phyloP scores from a whole-genome alignment of 805 yeast species.

The Saccharomycopsis selenospora region DNA sequence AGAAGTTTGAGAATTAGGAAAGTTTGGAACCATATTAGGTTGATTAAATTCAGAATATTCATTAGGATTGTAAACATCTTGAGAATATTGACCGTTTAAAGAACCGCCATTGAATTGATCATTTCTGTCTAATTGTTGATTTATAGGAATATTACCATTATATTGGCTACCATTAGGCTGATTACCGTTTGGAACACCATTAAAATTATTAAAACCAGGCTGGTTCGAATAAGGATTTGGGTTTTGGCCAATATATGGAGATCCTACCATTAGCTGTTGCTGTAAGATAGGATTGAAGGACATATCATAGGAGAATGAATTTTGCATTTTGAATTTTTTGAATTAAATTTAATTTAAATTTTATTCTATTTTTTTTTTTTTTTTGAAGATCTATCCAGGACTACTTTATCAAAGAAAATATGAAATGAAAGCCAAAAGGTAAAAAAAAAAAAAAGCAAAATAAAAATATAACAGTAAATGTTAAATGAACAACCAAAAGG shows the following conservation, averaged over 20 bases:
- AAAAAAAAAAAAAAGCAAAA: too few species aligned
- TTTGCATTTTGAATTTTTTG: too few species aligned
- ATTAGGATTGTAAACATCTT: constrained; percentile 7
- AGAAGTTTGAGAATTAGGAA: constrained; percentile 9
- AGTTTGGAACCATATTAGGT: constrained; percentile 5
- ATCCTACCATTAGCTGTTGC: constrained; percentile 17
- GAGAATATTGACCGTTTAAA: constrained; percentile 5
- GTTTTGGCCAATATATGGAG: constrained; percentile 18
- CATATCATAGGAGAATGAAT: constrained; percentile 14
- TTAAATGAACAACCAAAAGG: too few species aligned
- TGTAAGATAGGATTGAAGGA: constrained; percentile 20
- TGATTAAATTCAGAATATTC: constrained; percentile 5
- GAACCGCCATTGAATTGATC: constrained; percentile 8
- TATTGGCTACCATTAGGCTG: constrained; percentile 7
- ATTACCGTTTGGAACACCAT: constrained; percentile 4
- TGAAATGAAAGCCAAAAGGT: too few species aligned
- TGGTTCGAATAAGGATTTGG: constrained; percentile 14
- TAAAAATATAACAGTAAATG: too few species aligned
- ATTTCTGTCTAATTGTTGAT: constrained; percentile 2
- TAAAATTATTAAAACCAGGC: constrained; percentile 8
- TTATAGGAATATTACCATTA: constrained; percentile 1
- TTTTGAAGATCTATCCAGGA: too few species aligned
- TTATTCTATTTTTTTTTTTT: too few species aligned
- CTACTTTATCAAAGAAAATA: too few species aligned
- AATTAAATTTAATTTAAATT: too few species aligned